These are phyloP conservation scores for Aspergillus bertholletiae DNA, from an alignment of 495 filamentous ascomycete genomes.

Conservation along the genomic window DNA sequence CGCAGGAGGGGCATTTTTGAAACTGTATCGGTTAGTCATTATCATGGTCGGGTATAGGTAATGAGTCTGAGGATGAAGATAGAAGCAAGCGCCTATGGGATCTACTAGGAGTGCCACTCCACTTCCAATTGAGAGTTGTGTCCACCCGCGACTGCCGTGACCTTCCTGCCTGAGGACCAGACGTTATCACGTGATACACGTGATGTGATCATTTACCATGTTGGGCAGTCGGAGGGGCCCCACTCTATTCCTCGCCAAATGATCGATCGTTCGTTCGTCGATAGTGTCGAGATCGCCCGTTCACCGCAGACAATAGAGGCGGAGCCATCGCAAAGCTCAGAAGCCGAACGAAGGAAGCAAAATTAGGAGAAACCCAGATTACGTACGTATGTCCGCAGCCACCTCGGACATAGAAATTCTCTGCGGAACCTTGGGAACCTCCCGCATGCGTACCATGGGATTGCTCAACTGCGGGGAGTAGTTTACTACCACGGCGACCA, in stretches of 20 bases:
- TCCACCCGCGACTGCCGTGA: not conserved
- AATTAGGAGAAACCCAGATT: not conserved
- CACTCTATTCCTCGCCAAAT: slow-evolving; percentile 5
- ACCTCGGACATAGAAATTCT: slow-evolving; percentile 6
- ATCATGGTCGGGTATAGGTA: not conserved
- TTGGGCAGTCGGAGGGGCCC: not conserved
- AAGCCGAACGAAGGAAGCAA: not conserved
- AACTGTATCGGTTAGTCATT: not conserved
- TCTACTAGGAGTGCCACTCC: too few relatives aligned
- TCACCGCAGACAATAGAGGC: slow-evolving; percentile 4
- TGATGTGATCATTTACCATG: not conserved
- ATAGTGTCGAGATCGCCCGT: slow-evolving; percentile 15
- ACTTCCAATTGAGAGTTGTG: too few relatives aligned
- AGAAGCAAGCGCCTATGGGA: too few relatives aligned
- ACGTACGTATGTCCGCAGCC: not conserved
- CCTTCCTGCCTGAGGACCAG: not conserved
- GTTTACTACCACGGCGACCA: slow-evolving; percentile 1
- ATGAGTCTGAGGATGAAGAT: not conserved
- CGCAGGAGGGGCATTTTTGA: not conserved
- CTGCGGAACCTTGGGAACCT: slow-evolving; percentile 20
- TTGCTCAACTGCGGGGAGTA: slow-evolving; percentile 6
- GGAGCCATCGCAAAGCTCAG: not conserved
- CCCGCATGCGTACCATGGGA: slow-evolving; percentile 18
- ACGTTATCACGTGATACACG: slow-evolving; percentile 6
- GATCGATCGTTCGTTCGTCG: slow-evolving; percentile 9